A percentile compares a stretch with the other conserved stretches of the same genome.
phyloP scores from a whole-genome alignment of 140 eudicot genomes.

The Oenanthe javanica region DNA sequence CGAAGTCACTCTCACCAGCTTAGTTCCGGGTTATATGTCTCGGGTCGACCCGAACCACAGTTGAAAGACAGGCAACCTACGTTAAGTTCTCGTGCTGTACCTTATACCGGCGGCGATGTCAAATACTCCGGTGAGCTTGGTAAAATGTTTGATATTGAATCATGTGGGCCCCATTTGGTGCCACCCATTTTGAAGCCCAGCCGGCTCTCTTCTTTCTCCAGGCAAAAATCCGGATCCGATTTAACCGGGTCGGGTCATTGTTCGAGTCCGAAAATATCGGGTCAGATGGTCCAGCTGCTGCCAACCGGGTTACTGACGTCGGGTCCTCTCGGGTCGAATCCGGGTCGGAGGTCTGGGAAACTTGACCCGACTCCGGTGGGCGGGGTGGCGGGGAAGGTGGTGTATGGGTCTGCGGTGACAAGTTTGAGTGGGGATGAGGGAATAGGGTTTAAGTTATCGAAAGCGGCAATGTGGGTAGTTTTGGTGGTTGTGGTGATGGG shows the following conservation, averaged over 20 bases:
- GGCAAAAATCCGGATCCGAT: neutral
- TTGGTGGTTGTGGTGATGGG: conserved; percentile 70
- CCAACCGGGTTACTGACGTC: conserved; percentile 23
- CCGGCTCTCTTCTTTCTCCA: neutral
- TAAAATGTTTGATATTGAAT: conserved; percentile 63
- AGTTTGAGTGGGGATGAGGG: conserved; percentile 49
- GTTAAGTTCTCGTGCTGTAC: conserved; percentile 54
- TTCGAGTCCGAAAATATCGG: neutral
- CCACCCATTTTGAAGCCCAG: conserved; percentile 10
- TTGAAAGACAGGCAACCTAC: conserved; percentile 54
- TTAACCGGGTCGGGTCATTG: conserved; percentile 14
- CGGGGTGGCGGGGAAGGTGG: conserved; percentile 26
- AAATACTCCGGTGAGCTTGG: conserved; percentile 92
- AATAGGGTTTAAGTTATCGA: conserved; percentile 72
- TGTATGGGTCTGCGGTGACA: conserved; percentile 71
- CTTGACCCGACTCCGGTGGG: conserved; percentile 25
- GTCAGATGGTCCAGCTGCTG: neutral
- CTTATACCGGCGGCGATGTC: conserved; percentile 96
- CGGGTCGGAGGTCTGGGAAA: conserved; percentile 90
- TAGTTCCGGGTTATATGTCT: conserved; percentile 74
- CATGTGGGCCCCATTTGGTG: conserved; percentile 12
- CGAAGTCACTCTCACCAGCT: conserved; percentile 92
- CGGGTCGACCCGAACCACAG: conserved; percentile 84
- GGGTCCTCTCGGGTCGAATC: conserved; percentile 38
- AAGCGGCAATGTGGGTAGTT: conserved; percentile 69